These are phyloP conservation scores for Dendrobium huoshanense DNA, from an alignment of 106 monocot genomes.

Conservation along the genomic window DNA sequence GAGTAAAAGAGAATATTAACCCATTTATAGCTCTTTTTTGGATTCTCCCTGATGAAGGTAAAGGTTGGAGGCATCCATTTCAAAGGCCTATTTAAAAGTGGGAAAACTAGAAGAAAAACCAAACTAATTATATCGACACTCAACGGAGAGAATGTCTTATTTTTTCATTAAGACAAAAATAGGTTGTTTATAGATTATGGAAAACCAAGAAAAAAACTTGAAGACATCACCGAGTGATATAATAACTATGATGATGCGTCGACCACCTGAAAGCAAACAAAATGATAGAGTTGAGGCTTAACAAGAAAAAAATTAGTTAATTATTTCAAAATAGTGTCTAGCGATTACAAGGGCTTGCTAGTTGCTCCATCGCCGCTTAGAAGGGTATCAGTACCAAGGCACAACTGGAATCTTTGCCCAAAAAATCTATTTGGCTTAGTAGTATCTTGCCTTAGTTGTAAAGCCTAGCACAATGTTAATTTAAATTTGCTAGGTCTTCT, in stretches of 20 bases:
- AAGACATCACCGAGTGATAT: constrained; percentile 68
- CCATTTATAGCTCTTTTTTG: no score
- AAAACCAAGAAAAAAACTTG: constrained; percentile 22
- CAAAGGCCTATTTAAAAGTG: no score
- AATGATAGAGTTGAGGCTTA: background rate
- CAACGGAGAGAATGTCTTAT: no score
- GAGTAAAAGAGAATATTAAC: no score
- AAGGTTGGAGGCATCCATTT: no score
- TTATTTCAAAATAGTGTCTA: background rate
- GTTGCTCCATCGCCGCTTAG: constrained; percentile 56
- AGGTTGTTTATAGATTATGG: background rate
- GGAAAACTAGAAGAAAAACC: background rate
- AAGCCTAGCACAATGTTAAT: constrained; percentile 27
- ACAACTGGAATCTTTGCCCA: constrained; percentile 74
- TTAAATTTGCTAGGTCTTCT: no score
- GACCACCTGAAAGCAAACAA: constrained; percentile 36
- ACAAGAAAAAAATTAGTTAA: background rate
- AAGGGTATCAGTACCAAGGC: constrained; percentile 54
- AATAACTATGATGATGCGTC: constrained; percentile 67
- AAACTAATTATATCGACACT: background rate
- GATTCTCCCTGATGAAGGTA: no score
- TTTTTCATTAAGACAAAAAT: no score
- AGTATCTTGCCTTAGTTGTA: constrained; percentile 70
- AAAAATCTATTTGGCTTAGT: constrained; percentile 35
- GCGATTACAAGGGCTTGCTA: constrained; percentile 53